phyloP scores from a whole-genome alignment of 768 basidiomycete species.

The Tulasnella calospora region DNA sequence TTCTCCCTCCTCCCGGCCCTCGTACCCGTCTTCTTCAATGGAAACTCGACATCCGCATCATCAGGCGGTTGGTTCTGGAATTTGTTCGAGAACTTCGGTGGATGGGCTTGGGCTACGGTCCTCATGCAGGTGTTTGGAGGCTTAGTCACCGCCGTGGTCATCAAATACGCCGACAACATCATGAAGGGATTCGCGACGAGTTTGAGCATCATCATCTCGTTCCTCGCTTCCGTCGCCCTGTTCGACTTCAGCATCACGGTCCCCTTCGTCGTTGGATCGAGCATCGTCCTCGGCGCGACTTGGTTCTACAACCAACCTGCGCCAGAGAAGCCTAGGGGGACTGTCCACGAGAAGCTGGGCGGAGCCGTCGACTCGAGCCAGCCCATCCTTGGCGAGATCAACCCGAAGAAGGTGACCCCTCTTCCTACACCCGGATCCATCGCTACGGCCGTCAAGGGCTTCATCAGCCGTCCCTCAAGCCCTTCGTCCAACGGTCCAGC shows the following conservation, averaged over 20 bases:
- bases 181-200: constrained; percentile 94
- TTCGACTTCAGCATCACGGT: constrained; percentile 71
- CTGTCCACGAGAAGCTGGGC: too few relatives aligned
- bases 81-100: constrained; percentile 76
- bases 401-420: background rate
- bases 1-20: constrained; percentile 86
- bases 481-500: background rate
- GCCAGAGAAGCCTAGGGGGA: background rate
- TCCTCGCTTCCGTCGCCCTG: constrained; percentile 83
- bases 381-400: constrained; percentile 17
- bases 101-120: constrained; percentile 62
- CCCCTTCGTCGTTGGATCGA: constrained; percentile 79
- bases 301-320: constrained; percentile 73
- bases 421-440: constrained; percentile 9
- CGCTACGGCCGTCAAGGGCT: constrained; percentile 9
- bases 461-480: constrained; percentile 10
- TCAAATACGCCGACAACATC: constrained; percentile 90
- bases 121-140: constrained; percentile 63
- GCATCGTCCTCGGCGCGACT: constrained; percentile 79
- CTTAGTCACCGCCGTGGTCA: constrained; percentile 77
- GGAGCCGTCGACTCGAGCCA: background rate
- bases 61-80: constrained; percentile 36
- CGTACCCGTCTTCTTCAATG: constrained; percentile 60
- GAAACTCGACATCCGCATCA: constrained; percentile 38
- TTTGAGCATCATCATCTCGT: constrained; percentile 89